A percentile compares a stretch with the other conserved stretches of the same genome.
Conservation (phyloP, 2,329 filamentous ascomycete genomes). For the Cordyceps cateniannulata region DNA sequence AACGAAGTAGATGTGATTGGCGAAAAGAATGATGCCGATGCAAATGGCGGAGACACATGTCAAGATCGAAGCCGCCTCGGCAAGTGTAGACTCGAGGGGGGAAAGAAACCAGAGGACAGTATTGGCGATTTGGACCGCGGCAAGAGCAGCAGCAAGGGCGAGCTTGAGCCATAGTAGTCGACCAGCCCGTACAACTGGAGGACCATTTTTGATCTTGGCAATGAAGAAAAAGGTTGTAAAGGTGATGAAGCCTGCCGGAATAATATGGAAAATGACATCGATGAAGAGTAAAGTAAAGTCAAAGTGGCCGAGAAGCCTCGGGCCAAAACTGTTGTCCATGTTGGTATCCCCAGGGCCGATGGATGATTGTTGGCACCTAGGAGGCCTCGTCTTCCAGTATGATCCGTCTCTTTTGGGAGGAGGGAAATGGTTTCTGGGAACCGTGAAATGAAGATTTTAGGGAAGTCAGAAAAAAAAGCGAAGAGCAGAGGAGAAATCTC, state of each 20-base stretch:
- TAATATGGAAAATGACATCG: neutral
- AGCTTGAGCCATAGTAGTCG: conserved; percentile 19
- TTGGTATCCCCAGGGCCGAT: neutral
- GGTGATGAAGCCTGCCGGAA: neutral
- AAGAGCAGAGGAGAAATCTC: too few relatives aligned
- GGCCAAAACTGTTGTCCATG: neutral
- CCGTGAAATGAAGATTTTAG: too few relatives aligned
- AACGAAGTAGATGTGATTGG: conserved; percentile 25
- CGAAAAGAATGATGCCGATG: conserved; percentile 23
- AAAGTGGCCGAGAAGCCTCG: neutral
- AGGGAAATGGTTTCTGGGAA: too few relatives aligned
- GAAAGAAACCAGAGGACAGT: conserved; percentile 21
- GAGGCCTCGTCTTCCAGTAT: too few relatives aligned
- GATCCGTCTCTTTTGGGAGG: too few relatives aligned
- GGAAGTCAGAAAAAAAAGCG: too few relatives aligned
- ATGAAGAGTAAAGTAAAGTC: neutral
- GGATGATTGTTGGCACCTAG: too few relatives aligned
- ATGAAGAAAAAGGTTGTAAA: neutral
- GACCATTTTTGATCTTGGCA: neutral
- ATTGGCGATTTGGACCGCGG: conserved; percentile 18
- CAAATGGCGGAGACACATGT: conserved; percentile 21
- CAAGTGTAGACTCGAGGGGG: conserved; percentile 16
- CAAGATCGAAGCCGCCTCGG: conserved; percentile 20
- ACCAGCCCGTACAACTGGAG: neutral
- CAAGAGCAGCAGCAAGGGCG: neutral